These are phyloP conservation scores for Syncephalis plumigaleata DNA, from an alignment of 371 early-diverging fungal species.

Conservation along the genomic window DNA sequence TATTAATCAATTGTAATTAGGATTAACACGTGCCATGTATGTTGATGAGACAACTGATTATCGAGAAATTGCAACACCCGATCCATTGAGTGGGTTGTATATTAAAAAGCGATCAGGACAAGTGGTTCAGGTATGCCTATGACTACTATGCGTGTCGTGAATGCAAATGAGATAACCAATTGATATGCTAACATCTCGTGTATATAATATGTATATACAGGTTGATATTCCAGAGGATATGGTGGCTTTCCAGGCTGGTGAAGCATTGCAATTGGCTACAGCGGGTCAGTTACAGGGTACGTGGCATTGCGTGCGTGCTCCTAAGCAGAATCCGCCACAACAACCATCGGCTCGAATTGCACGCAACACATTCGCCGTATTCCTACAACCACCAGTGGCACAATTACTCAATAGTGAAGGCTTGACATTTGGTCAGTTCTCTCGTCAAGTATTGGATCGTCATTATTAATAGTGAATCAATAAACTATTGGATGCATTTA, in stretches of 20 bases:
- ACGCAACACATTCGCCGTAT: constrained; percentile 40
- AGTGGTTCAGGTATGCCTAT: constrained; percentile 16
- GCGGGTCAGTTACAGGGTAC: constrained; percentile 29
- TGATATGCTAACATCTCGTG: too few species aligned
- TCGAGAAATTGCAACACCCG: constrained; percentile 13
- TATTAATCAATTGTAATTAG: too few species aligned
- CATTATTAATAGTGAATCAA: too few species aligned
- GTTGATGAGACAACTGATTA: constrained; percentile 15
- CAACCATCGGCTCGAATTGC: constrained; percentile 13
- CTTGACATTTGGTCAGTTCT: constrained; percentile 29
- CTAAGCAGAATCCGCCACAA: constrained; percentile 7
- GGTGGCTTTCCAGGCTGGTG: constrained; percentile 46
- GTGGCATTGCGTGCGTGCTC: constrained; percentile 36
- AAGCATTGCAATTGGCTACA: constrained; percentile 28
- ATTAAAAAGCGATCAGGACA: constrained; percentile 24
- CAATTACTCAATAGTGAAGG: constrained; percentile 13
- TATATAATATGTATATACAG: too few species aligned
- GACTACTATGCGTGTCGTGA: too few species aligned
- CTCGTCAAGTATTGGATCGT: too few species aligned
- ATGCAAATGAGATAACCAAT: too few species aligned
- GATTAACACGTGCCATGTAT: constrained; percentile 32
- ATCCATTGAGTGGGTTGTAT: constrained; percentile 26
- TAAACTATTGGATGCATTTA: too few species aligned
- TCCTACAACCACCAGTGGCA: constrained; percentile 26
- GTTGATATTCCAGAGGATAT: constrained; percentile 25